These are phyloP conservation scores for Diplodia mutila DNA, from an alignment of 2,329 filamentous ascomycete genomes.

Conservation along the genomic window DNA sequence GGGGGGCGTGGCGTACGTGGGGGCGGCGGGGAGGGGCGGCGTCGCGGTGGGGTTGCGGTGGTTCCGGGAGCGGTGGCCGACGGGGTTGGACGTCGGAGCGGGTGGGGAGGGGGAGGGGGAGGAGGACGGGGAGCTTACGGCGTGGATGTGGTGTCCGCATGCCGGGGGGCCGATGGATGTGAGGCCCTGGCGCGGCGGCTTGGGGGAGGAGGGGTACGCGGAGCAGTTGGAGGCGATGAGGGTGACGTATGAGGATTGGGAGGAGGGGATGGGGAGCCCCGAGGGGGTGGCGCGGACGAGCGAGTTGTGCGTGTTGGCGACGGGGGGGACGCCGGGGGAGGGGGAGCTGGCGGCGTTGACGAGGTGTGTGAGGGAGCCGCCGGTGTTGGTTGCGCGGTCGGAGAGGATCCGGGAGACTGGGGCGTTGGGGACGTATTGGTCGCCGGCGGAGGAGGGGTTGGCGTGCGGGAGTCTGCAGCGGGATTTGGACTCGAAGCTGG, in stretches of 20 bases:
- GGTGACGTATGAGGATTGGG: conserved; percentile 67
- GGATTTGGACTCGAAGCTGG: conserved; percentile 45
- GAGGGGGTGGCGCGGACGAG: conserved; percentile 63
- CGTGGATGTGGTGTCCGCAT: conserved; percentile 64
- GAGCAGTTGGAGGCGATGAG: conserved; percentile 64
- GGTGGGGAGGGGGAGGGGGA: conserved; percentile 49
- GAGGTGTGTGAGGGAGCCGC: conserved; percentile 55
- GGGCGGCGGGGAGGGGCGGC: conserved; percentile 60
- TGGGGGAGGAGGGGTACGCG: conserved; percentile 59
- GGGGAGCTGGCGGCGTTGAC: conserved; percentile 52
- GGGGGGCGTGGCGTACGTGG: conserved; percentile 62
- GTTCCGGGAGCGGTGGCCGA: conserved; percentile 68
- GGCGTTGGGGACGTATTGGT: conserved; percentile 51
- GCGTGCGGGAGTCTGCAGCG: conserved; percentile 34
- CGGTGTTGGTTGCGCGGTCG: conserved; percentile 54
- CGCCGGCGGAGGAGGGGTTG: conserved; percentile 40
- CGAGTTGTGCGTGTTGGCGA: conserved; percentile 59
- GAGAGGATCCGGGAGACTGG: conserved; percentile 57
- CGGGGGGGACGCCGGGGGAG: conserved; percentile 56
- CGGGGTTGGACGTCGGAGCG: conserved; percentile 58
- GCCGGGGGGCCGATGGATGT: conserved; percentile 59
- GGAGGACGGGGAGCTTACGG: conserved; percentile 57
- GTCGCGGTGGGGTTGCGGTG: conserved; percentile 62
- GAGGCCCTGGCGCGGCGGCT: conserved; percentile 61
- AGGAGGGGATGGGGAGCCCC: conserved; percentile 58